A percentile compares a stretch with the other conserved stretches of the same genome.
phyloP scores from a whole-genome alignment of 208 protist species.

The Trypanosoma mega region DNA sequence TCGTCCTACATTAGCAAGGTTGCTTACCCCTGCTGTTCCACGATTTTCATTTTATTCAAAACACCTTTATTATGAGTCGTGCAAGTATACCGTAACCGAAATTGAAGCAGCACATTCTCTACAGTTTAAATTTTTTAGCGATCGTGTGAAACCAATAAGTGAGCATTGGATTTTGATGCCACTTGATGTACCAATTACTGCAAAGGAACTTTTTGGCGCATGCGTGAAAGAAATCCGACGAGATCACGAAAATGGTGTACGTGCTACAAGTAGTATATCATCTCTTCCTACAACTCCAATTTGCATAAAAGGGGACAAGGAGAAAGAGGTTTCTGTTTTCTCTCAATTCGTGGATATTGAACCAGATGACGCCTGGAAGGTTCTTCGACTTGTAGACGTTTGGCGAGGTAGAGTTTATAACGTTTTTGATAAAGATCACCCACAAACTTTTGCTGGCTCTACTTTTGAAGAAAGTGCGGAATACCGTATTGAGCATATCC shows the following conservation, averaged over 20 bases:
- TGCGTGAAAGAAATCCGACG: slow-evolving; percentile 57
- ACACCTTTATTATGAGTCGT: slow-evolving; percentile 87
- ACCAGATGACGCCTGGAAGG: slow-evolving; percentile 54
- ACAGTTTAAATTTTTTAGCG: slow-evolving; percentile 82
- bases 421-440: slow-evolving; percentile 68
- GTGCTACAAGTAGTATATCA: background rate
- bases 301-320: slow-evolving; percentile 10
- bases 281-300: slow-evolving; percentile 19
- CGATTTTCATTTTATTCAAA: slow-evolving; percentile 42
- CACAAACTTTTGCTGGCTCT: slow-evolving; percentile 60
- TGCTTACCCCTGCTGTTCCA: slow-evolving; percentile 66
- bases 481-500: slow-evolving; percentile 83
- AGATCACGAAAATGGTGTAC: slow-evolving; percentile 21
- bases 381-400: slow-evolving; percentile 80
- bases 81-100: slow-evolving; percentile 84
- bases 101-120: slow-evolving; percentile 82
- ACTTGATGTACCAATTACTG: slow-evolving; percentile 55
- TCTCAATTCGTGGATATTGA: slow-evolving; percentile 37
- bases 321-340: slow-evolving; percentile 30
- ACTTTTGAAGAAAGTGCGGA: slow-evolving; percentile 88
- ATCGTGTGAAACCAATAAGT: slow-evolving; percentile 67
- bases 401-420: slow-evolving; percentile 86
- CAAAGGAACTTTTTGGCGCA: slow-evolving; percentile 58
- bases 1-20: slow-evolving; percentile 55
- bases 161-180: slow-evolving; percentile 84